phyloP scores from a whole-genome alignment of 495 filamentous ascomycete genomes.

The Hyphodiscus hymeniophilus region DNA sequence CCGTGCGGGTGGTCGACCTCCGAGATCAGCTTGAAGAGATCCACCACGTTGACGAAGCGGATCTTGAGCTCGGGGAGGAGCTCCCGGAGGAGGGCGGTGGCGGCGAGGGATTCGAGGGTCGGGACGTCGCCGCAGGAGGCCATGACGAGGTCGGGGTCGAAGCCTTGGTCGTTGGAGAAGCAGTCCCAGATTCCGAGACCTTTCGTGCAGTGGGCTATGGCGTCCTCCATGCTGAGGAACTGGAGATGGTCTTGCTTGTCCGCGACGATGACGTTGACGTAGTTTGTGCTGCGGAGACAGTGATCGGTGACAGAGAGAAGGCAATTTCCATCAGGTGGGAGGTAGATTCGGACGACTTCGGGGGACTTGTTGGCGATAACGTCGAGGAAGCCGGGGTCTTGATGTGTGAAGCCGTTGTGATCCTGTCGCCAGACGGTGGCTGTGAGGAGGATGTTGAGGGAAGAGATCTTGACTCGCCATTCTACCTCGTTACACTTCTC shows the following conservation, averaged over 20 bases:
- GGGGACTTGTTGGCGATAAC: conserved; percentile 68
- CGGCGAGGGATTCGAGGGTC: conserved; percentile 61
- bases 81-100: conserved; percentile 55
- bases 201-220: conserved; percentile 63
- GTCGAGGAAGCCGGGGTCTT: conserved; percentile 70
- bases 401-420: conserved; percentile 74
- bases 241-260: conserved; percentile 73
- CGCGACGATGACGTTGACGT: conserved; percentile 68
- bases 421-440: conserved; percentile 72
- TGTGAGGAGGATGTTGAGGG: conserved; percentile 66
- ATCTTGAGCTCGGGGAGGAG: conserved; percentile 59
- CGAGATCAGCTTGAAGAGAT: conserved; percentile 66
- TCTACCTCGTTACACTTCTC: conserved; percentile 67
- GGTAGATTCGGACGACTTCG: conserved; percentile 68
- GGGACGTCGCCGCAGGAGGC: conserved; percentile 63
- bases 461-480: conserved; percentile 58
- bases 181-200: conserved; percentile 53
- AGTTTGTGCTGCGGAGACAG: conserved; percentile 59
- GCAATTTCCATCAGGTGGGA: conserved; percentile 67
- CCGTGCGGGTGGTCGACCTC: conserved; percentile 59
- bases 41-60: conserved; percentile 67
- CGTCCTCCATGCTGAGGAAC: conserved; percentile 58
- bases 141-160: conserved; percentile 62
- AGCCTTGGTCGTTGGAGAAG: conserved; percentile 48
- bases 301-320: conserved; percentile 61